Conservation (phyloP, 257 asterid species). For the Solanum tarapatanum region DNA sequence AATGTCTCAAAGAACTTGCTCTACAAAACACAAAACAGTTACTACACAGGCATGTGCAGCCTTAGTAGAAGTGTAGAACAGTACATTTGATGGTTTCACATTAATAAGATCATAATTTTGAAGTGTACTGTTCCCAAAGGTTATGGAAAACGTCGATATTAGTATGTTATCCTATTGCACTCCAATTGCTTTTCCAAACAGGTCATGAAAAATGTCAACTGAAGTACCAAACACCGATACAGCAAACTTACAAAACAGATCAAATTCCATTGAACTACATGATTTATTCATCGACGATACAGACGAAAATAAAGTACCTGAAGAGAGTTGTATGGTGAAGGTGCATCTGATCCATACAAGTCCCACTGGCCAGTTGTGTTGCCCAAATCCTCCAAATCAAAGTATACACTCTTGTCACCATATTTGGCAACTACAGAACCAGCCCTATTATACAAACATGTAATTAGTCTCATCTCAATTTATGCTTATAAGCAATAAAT, state of each 20-base stretch:
- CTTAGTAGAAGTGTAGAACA: not conserved
- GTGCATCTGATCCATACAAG: conserved; percentile 89
- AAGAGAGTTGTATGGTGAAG: conserved; percentile 77
- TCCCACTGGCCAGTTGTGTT: conserved; percentile 97
- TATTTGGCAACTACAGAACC: conserved; percentile 79
- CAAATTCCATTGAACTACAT: not conserved
- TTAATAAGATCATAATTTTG: not conserved
- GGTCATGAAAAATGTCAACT: not conserved
- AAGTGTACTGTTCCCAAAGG: not conserved
- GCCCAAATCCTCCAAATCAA: conserved; percentile 85
- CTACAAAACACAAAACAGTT: conserved; percentile 19
- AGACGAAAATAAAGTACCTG: conserved; percentile 39
- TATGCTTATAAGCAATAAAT: not conserved
- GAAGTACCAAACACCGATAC: not conserved
- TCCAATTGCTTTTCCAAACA: not conserved
- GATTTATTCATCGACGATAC: not conserved
- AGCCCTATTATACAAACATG: conserved; percentile 30
- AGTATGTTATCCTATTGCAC: not conserved
- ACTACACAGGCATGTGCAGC: not conserved
- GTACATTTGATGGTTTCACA: not conserved
- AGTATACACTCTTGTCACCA: conserved; percentile 90
- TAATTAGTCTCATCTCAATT: not conserved
- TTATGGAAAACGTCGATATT: not conserved
- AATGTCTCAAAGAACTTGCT: conserved; percentile 94
- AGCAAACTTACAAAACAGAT: not conserved